Evolutionary conservation across 2,329 filamentous ascomycete genomes (phyloP).

Genomic region (Fusarium goolgardi): DNA sequence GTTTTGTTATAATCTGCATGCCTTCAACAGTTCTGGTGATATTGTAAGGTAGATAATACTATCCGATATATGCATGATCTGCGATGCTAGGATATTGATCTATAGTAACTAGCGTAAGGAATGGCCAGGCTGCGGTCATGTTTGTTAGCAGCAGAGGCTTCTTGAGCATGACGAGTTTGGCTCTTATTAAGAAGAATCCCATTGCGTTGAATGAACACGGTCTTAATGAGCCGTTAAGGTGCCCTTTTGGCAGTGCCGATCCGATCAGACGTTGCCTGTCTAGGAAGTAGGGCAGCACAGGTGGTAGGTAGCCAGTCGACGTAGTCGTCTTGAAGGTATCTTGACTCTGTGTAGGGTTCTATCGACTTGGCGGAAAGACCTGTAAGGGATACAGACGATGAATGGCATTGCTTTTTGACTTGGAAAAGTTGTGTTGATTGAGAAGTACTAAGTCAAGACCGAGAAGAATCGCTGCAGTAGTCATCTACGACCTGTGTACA

Average conservation of each 20-base stretch:
- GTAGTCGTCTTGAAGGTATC: neutral
- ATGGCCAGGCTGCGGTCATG: constrained; percentile 6
- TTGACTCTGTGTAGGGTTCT: neutral
- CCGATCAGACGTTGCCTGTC: constrained; percentile 34
- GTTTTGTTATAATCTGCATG: constrained; percentile 10
- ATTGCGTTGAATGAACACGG: neutral
- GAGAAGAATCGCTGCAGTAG: neutral
- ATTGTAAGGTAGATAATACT: constrained; percentile 27
- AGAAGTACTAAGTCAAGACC: neutral
- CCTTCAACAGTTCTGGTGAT: constrained; percentile 16
- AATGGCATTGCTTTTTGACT: neutral
- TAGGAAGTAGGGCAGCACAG: neutral
- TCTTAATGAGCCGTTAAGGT: constrained; percentile 26
- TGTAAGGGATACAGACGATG: neutral
- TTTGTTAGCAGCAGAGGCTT: neutral
- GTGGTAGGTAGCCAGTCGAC: neutral
- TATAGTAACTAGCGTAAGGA: constrained; percentile 15
- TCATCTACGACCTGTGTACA: neutral
- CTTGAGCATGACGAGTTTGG: constrained; percentile 4
- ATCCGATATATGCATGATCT: constrained; percentile 35
- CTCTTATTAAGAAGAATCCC: neutral
- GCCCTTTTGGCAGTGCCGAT: constrained; percentile 39
- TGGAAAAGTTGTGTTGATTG: neutral
- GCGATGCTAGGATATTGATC: constrained; percentile 14
- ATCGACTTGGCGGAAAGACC: neutral